A percentile compares a stretch with the other conserved stretches of the same genome.
phyloP scores from a whole-genome alignment of 345 rosid genomes.

The Hypericum perforatum region DNA sequence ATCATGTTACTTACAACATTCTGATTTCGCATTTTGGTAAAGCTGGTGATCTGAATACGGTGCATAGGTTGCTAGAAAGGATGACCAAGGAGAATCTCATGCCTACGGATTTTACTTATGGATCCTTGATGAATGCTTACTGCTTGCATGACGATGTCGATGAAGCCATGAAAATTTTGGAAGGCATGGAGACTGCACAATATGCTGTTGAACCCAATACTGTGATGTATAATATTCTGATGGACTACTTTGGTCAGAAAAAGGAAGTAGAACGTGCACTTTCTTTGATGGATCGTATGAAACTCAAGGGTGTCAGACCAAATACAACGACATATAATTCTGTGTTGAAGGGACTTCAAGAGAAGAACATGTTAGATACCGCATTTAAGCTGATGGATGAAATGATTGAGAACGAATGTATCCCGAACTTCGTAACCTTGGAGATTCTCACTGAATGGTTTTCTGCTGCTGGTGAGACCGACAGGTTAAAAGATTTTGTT shows the following conservation, averaged over 20 bases:
- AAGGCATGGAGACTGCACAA: slow-evolving; percentile 30
- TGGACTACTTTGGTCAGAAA: slow-evolving; percentile 42
- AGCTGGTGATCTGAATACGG: slow-evolving; percentile 31
- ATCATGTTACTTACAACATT: slow-evolving; percentile 52
- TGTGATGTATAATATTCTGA: slow-evolving; percentile 59
- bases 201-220: slow-evolving; percentile 54
- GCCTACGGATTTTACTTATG: slow-evolving; percentile 52
- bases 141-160: slow-evolving; percentile 40
- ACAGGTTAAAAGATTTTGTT: slow-evolving; percentile 38
- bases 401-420: slow-evolving; percentile 53
- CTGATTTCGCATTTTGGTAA: slow-evolving; percentile 44
- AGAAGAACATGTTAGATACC: slow-evolving; percentile 33
- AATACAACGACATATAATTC: slow-evolving; percentile 60
- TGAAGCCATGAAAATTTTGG: slow-evolving; percentile 62
- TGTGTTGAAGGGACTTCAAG: slow-evolving; percentile 50
- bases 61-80: slow-evolving; percentile 30
- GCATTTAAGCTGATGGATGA: slow-evolving; percentile 53
- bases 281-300: slow-evolving; percentile 57
- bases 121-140: slow-evolving; percentile 48
- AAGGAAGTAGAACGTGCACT: slow-evolving; percentile 33
- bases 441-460: slow-evolving; percentile 73
- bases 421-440: slow-evolving; percentile 57
- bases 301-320: slow-evolving; percentile 42
- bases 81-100: slow-evolving; percentile 43
- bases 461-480: slow-evolving; percentile 41